Evolutionary conservation across 2,329 filamentous ascomycete species (phyloP).

Genomic region (Penicillium verrucosum): DNA sequence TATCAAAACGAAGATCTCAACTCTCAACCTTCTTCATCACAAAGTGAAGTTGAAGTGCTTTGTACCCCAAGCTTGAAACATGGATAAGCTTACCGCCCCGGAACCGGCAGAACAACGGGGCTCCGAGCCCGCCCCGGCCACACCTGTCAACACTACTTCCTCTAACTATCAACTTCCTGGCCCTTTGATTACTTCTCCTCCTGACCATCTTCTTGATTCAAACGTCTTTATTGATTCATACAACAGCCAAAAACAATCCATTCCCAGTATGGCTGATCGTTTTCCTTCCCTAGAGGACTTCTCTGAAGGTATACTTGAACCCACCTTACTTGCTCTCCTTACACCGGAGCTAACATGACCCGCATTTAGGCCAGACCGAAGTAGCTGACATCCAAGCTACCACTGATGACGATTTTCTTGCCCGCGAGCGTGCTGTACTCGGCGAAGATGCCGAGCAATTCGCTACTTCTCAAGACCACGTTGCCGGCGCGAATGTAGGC

Average conservation of each 20-base stretch:
- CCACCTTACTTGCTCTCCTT: slow-evolving; percentile 19
- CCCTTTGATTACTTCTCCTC: slow-evolving; percentile 1
- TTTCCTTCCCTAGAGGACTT: slow-evolving; percentile 79
- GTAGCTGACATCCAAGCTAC: slow-evolving; percentile 30
- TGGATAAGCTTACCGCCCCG: slow-evolving; percentile 19
- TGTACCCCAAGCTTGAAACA: slow-evolving; percentile 9
- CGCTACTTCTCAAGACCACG: slow-evolving; percentile 66
- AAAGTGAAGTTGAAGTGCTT: slow-evolving; percentile 13
- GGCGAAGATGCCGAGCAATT: slow-evolving; percentile 95
- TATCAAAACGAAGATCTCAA: background rate
- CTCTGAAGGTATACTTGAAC: slow-evolving; percentile 52
- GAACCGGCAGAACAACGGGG: slow-evolving; percentile 11
- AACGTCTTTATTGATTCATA: slow-evolving; percentile 7
- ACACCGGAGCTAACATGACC: slow-evolving; percentile 22
- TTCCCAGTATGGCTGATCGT: slow-evolving; percentile 65
- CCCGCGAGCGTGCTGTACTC: slow-evolving; percentile 82
- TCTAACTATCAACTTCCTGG: slow-evolving; percentile 4
- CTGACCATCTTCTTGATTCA: slow-evolving; percentile 1
- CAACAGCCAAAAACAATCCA: background rate
- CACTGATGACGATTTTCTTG: slow-evolving; percentile 76
- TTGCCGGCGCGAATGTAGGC: slow-evolving; percentile 56
- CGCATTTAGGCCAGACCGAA: slow-evolving; percentile 37
- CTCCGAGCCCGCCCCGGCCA: slow-evolving; percentile 19
- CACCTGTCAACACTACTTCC: slow-evolving; percentile 22
- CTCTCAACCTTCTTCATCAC: background rate